Conservation (phyloP, 805 yeast genomes). For the Starmerella floris region DNA sequence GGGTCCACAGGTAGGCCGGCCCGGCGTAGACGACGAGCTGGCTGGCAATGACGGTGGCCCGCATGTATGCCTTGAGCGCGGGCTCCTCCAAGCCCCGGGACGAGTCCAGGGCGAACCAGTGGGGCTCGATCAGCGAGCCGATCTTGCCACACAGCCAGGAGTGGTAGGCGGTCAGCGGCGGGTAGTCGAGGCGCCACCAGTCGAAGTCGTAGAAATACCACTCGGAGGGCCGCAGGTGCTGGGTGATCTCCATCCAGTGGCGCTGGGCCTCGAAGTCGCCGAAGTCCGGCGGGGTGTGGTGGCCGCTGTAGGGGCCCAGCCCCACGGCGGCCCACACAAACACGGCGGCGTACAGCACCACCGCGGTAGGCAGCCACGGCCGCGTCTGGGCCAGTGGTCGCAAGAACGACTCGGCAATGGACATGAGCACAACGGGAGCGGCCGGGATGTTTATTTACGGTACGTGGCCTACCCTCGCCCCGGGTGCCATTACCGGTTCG, state of each 20-base stretch:
- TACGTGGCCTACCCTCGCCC: too few species aligned
- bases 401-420: constrained; percentile 8
- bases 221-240: constrained; percentile 49
- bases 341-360: constrained; percentile 43
- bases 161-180: constrained; percentile 91
- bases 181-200: constrained; percentile 96
- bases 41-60: constrained; percentile 61
- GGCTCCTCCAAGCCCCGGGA: constrained; percentile 66
- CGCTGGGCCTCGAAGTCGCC: constrained; percentile 98
- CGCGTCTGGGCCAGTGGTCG: constrained; percentile 21
- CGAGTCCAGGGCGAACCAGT: constrained; percentile 61
- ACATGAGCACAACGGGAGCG: neutral
- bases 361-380: constrained; percentile 82
- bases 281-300: constrained; percentile 54
- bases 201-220: constrained; percentile 87
- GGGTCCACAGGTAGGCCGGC: constrained; percentile 38
- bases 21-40: constrained; percentile 69
- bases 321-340: constrained; percentile 77
- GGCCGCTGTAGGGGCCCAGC: constrained; percentile 76
- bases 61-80: constrained; percentile 70
- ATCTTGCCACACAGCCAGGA: constrained; percentile 63
- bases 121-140: constrained; percentile 48
- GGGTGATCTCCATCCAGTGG: constrained; percentile 93
- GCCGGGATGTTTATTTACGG: neutral
- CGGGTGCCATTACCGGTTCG: too few species aligned